Percentiles rank a stretch among this genome's conserved stretches.
Evolutionary conservation across 2,329 filamentous ascomycete species (phyloP).

Genomic region (Monosporascus sp.): DNA sequence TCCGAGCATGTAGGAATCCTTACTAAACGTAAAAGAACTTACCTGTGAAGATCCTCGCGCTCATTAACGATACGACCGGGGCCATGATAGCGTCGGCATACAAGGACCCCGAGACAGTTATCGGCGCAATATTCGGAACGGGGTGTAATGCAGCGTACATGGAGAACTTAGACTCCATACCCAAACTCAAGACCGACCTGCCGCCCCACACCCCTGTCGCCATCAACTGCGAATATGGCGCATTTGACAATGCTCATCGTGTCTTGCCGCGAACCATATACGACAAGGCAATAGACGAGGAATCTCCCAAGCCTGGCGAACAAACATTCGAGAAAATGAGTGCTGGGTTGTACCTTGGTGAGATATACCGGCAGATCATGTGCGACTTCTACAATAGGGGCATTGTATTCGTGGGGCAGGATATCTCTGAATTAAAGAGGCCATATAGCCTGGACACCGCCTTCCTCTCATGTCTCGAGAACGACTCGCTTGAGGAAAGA

Average conservation of each 20-base stretch:
- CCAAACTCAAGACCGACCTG: slow-evolving; percentile 68
- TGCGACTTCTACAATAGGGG: slow-evolving; percentile 40
- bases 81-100: slow-evolving; percentile 71
- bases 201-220: slow-evolving; percentile 62
- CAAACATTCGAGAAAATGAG: slow-evolving; percentile 75
- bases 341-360: slow-evolving; percentile 65
- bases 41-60: too few relatives aligned
- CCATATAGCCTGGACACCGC: slow-evolving; percentile 67
- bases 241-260: slow-evolving; percentile 65
- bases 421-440: slow-evolving; percentile 60
- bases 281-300: slow-evolving; percentile 63
- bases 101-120: slow-evolving; percentile 64
- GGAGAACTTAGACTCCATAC: slow-evolving; percentile 65
- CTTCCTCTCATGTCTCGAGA: slow-evolving; percentile 66
- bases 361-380: slow-evolving; percentile 65
- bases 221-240: slow-evolving; percentile 71
- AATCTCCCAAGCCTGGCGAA: slow-evolving; percentile 65
- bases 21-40: too few relatives aligned
- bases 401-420: slow-evolving; percentile 63
- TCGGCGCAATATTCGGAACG: slow-evolving; percentile 74
- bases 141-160: slow-evolving; percentile 76
- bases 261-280: slow-evolving; percentile 63
- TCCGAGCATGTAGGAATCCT: neutral
- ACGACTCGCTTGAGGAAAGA: slow-evolving; percentile 66
- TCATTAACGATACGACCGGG: slow-evolving; percentile 51